Evolutionary conservation across 1,139 yeast species (phyloP), one percentile per base, ranked within the genome.

Genomic region (Yamadazyma atmosphaerica): DNA sequence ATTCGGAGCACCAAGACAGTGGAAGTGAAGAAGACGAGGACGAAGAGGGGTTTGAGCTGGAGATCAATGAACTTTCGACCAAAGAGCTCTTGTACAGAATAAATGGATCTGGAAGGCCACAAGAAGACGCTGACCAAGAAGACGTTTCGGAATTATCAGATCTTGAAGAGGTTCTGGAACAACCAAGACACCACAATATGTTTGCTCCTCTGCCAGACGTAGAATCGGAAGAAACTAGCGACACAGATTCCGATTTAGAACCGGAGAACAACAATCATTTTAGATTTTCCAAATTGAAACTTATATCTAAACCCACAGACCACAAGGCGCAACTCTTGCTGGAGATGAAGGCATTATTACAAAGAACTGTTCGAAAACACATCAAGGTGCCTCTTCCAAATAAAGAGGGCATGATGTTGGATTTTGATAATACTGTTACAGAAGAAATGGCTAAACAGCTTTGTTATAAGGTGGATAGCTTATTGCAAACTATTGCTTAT

Each of bases 301-400:
- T 35, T 25, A 15, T n/a, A 15, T 21, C 29, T 14, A 29, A 29
- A 24, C 33, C 35, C 23, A 37, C 42, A 21, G 66, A 68, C 43
- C 60, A 73, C 14, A 55, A 53, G 23, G 55, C 58, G 3, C 57
- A 56, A n/a, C 43, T 76, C n/a, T 49, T 60, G 16, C 52, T 65
- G 29, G 76, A 72, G 43, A 43, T 79, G 21, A 64, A 65, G 24
- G 60, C 77, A 1, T 29, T 65, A 2, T 54, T 72, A 19, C 68
- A 68, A 37, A 45, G 58, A 4, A 63, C 56, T 23, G 56, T 77
- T 0, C 47, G 50, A 14, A 34, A 45, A 1, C 54, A 51, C 35
- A 47, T 63, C 1, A 36, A 46, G 14, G 18, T 43, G 3, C 33
- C 39, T 5, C 22, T 19, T 6, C 8, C 8, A 9, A 40, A 34